Evolutionary conservation across 108 stramenopile genomes (phyloP), one percentile per base, ranked within the genome.

Genomic region (Cyclotella kingstonii): DNA sequence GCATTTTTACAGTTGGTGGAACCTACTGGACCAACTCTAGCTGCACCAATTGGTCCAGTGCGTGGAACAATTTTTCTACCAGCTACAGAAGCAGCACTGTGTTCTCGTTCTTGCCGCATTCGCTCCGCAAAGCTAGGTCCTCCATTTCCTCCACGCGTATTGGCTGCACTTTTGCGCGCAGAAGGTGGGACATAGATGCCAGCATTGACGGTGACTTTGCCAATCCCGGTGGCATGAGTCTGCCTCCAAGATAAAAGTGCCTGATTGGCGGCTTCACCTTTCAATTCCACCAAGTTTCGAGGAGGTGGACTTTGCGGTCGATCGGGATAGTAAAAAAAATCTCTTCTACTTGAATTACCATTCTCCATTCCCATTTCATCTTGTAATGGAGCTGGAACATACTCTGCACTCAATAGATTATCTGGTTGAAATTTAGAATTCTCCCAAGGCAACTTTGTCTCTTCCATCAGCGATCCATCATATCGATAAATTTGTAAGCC

Each of bases 401-500:
- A 89, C 28, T 76, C 58, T 12, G 86, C 86, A 42, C 87, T 79
- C 57, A 87, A 61, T 41, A 86, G 61, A 26, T 77, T 68, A 51
- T 86, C 83, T 7, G 91, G 90, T 21, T 42, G 25, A 68, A 84
- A 91, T 21, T 79, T 73, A 5, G 73, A 67, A 57, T 95, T 92
- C 54, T 83, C 70, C 89, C 87, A 90, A n/a, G 87, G 85, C 38
- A 80, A 46, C 15, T 55, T 77, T 12, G 47, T 51, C 11, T 66
- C 72, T 12, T 59, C 55, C 43, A 87, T 45, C 72, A 83, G 66
- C 22, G 71, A 63, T 43, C 95, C 95, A 60, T 91, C 87, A 76
- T 94, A 96, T 19, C 81, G 79, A 73, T 87, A 91, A 0, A 97
- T 28, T 52, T 85, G 72, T 3, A 95, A 80, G 30, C 94, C 94